Conservation (phyloP, 2,329 filamentous ascomycete species). For the Fusarium buxicola region DNA sequence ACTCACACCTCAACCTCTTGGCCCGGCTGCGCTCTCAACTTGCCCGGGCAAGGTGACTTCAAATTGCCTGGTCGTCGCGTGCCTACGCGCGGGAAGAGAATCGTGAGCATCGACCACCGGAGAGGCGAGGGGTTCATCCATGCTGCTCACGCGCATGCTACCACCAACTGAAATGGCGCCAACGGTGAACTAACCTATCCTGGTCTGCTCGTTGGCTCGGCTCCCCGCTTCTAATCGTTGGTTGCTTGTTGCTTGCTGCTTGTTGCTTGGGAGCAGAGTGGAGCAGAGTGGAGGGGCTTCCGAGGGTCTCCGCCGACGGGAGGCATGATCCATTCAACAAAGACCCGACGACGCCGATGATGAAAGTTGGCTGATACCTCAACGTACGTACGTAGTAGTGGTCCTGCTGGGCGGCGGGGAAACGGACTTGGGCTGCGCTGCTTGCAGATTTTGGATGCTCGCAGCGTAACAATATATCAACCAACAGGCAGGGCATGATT, state of each 20-base stretch:
- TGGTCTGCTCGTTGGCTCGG: conserved; percentile 29
- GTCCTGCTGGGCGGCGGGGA: conserved; percentile 19
- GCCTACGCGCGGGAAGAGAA: conserved; percentile 13
- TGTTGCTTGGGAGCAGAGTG: conserved; percentile 9
- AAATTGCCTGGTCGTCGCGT: conserved; percentile 30
- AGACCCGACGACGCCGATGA: conserved; percentile 23
- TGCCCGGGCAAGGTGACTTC: conserved; percentile 22
- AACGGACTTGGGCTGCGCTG: conserved; percentile 3
- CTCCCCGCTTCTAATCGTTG: conserved; percentile 38
- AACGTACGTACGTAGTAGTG: too few species aligned
- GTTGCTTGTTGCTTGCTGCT: conserved; percentile 34
- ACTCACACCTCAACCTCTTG: conserved; percentile 35
- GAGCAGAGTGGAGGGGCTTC: conserved; percentile 27
- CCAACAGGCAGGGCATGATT: conserved; percentile 15
- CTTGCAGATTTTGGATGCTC: conserved; percentile 10
- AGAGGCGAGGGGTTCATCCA: conserved; percentile 1
- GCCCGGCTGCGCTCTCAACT: conserved; percentile 23
- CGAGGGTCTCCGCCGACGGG: conserved; percentile 12
- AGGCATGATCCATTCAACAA: conserved; percentile 29
- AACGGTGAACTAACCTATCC: conserved; percentile 41
- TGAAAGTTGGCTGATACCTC: conserved; percentile 27
- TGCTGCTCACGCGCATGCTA: neutral
- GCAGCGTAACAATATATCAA: conserved; percentile 1
- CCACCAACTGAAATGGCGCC: conserved; percentile 21
- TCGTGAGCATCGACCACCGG: conserved; percentile 30